Conservation (phyloP, 1,284 basidiomycete species). For the Caloboletus inedulis region DNA sequence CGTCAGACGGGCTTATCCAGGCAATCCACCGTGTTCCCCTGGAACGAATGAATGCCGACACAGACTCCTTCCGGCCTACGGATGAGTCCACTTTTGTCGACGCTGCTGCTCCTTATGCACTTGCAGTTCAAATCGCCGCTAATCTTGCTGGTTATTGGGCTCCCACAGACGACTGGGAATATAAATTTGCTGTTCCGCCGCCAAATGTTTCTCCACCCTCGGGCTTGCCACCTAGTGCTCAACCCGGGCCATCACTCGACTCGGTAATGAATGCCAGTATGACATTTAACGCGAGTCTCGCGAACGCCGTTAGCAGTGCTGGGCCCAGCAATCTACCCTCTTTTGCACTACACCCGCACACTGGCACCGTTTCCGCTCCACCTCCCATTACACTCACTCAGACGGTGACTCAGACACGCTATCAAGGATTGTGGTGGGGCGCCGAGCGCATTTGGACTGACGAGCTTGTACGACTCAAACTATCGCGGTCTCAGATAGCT, state of each 20-base stretch:
- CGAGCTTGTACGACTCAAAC: constrained; percentile 78
- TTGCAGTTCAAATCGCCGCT: constrained; percentile 66
- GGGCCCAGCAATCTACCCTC: constrained; percentile 11
- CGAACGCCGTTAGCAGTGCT: neutral
- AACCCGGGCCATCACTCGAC: constrained; percentile 25
- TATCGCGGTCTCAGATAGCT: constrained; percentile 60
- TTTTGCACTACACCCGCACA: neutral
- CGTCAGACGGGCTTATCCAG: constrained; percentile 47
- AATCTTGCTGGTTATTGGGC: constrained; percentile 59
- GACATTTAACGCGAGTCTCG: constrained; percentile 35
- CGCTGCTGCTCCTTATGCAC: constrained; percentile 57
- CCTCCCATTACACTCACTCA: constrained; percentile 29
- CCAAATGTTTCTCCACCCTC: constrained; percentile 17
- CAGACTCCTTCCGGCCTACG: constrained; percentile 52
- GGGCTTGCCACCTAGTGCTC: constrained; percentile 13
- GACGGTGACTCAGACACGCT: constrained; percentile 49
- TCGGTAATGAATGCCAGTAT: constrained; percentile 36
- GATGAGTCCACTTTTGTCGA: constrained; percentile 34
- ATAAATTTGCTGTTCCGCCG: constrained; percentile 42
- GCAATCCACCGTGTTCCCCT: constrained; percentile 46
- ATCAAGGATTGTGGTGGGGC: constrained; percentile 86
- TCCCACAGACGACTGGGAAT: constrained; percentile 69
- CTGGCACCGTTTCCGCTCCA: constrained; percentile 11
- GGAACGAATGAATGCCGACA: constrained; percentile 44
- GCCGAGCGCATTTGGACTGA: constrained; percentile 85